phyloP scores from a whole-genome alignment of 2,329 filamentous ascomycete genomes.

The Cercospora sp. region DNA sequence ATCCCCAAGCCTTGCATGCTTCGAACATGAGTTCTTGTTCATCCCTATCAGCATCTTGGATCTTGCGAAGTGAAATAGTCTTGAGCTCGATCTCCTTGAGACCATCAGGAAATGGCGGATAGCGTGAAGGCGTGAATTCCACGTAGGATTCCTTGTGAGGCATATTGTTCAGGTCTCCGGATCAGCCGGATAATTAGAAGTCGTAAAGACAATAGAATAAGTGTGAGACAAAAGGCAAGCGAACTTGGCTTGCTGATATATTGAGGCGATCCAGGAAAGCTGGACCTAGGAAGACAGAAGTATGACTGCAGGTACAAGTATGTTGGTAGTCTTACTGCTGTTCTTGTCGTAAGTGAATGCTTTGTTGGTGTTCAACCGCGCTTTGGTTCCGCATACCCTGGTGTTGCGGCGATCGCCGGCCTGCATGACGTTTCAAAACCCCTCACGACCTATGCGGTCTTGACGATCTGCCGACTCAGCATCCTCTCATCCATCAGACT shows the following conservation, averaged over 20 bases:
- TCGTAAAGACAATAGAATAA: background rate
- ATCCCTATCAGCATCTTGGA: conserved; percentile 39
- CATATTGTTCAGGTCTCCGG: conserved; percentile 24
- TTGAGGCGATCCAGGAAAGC: background rate
- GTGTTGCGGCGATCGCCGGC: background rate
- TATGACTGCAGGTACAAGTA: background rate
- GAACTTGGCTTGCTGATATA: background rate
- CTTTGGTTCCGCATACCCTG: background rate
- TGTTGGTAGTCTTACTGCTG: background rate
- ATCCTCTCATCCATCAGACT: background rate
- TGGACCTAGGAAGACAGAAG: background rate
- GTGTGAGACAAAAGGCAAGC: background rate
- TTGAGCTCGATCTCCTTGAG: conserved; percentile 32
- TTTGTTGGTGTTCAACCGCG: background rate
- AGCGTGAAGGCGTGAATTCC: conserved; percentile 38
- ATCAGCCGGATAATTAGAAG: background rate
- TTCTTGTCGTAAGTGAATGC: background rate
- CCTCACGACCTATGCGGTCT: background rate
- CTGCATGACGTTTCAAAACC: conserved; percentile 6
- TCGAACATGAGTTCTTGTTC: conserved; percentile 45
- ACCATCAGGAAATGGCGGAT: conserved; percentile 46
- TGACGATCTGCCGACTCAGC: background rate
- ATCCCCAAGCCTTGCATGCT: conserved; percentile 52
- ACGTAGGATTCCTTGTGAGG: conserved; percentile 35
- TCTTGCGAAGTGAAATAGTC: conserved; percentile 45